Conservation (phyloP, 2,329 filamentous ascomycete genomes). For the Alternaria sp. region DNA sequence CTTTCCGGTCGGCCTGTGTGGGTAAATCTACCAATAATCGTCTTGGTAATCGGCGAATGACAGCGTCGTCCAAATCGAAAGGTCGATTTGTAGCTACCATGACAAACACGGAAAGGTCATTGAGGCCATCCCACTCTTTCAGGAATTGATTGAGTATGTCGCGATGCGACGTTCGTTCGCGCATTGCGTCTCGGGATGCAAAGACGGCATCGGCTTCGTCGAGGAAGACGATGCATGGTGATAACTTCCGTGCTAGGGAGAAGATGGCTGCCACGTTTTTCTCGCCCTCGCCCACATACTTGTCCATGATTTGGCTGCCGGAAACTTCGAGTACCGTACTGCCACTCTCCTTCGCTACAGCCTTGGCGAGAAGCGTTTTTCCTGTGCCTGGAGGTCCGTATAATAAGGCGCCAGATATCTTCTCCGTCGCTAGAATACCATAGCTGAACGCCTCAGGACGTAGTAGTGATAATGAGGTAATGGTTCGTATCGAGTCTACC, state of each 20-base stretch:
- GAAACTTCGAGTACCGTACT: conserved; percentile 81
- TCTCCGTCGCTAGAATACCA: conserved; percentile 87
- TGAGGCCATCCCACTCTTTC: conserved; percentile 95
- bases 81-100: conserved; percentile 98
- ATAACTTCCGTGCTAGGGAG: conserved; percentile 85
- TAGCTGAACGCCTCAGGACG: conserved; percentile 96
- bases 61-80: conserved; percentile 90
- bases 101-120: conserved; percentile 83
- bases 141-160: conserved; percentile 97
- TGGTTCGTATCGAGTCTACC: conserved; percentile 83
- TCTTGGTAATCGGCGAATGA: conserved; percentile 76
- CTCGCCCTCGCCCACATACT: conserved; percentile 94
- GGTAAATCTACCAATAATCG: conserved; percentile 77
- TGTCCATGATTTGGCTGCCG: conserved; percentile 91
- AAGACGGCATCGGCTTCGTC: conserved; percentile 96
- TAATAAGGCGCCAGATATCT: conserved; percentile 85
- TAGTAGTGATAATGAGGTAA: conserved; percentile 85
- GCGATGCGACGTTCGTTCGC: conserved; percentile 73
- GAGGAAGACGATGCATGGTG: conserved; percentile 93
- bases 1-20: conserved; percentile 67
- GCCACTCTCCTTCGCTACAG: conserved; percentile 69
- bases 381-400: conserved; percentile 83
- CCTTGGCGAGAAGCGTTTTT: conserved; percentile 68
- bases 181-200: conserved; percentile 71
- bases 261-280: conserved; percentile 94